These are phyloP conservation scores for Exsudoporus frostii DNA, from an alignment of 768 basidiomycete genomes.

Conservation along the genomic window DNA sequence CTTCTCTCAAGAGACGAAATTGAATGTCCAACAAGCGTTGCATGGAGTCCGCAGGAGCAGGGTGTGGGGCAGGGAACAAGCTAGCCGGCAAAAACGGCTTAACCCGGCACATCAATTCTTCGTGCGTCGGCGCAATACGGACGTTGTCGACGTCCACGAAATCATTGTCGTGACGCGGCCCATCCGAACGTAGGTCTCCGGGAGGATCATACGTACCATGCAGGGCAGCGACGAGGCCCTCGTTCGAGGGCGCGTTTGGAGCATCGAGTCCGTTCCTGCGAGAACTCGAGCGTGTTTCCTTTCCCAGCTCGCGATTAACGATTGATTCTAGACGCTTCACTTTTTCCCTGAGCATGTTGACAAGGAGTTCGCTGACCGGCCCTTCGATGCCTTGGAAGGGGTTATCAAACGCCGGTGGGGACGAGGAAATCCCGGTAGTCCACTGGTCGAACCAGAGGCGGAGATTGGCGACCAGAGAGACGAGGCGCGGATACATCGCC, in stretches of 20 bases:
- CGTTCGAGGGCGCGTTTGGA: constrained; percentile 8
- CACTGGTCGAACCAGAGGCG: constrained; percentile 46
- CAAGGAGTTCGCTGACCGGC: constrained; percentile 37
- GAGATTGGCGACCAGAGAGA: constrained; percentile 40
- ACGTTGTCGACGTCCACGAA: constrained; percentile 52
- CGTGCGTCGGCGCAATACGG: constrained; percentile 66
- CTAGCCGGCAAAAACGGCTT: constrained; percentile 63
- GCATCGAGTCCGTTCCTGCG: not conserved
- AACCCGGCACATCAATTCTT: constrained; percentile 51
- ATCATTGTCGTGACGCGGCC: constrained; percentile 71
- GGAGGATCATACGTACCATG: constrained; percentile 51
- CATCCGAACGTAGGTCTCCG: constrained; percentile 44
- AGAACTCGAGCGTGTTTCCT: constrained; percentile 26
- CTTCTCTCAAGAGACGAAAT: constrained; percentile 72
- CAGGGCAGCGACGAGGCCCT: constrained; percentile 40
- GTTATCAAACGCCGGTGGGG: constrained; percentile 45
- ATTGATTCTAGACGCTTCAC: constrained; percentile 39
- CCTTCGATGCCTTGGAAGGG: constrained; percentile 32
- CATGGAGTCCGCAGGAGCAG: constrained; percentile 54
- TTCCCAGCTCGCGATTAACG: constrained; percentile 47
- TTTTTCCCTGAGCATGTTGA: constrained; percentile 28
- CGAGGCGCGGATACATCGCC: constrained; percentile 43
- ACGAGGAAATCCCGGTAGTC: constrained; percentile 37
- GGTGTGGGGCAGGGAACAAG: constrained; percentile 60
- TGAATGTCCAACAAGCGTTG: constrained; percentile 68